Evolutionary conservation across 1,284 basidiomycete species (phyloP).

Genomic region (Heliocybe sulcata): DNA sequence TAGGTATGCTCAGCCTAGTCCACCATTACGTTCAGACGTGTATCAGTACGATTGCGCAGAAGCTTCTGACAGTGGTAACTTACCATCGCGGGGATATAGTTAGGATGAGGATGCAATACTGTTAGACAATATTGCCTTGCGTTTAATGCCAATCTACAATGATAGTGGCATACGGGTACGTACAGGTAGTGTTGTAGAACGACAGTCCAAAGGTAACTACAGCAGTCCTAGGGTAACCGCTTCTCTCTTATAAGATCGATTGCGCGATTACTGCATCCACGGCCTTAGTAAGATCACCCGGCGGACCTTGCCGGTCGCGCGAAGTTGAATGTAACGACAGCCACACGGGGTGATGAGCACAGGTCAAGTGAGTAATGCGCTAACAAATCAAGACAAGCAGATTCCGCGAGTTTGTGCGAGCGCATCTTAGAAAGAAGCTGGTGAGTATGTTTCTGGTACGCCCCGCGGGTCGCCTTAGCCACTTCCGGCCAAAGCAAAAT

Average conservation of each 20-base stretch:
- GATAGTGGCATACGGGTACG: no score
- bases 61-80: not conserved
- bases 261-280: not conserved
- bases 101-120: not conserved
- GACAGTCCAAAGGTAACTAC: not conserved
- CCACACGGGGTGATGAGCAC: no score
- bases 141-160: not conserved
- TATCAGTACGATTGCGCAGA: not conserved
- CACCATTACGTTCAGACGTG: not conserved
- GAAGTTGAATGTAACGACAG: no score
- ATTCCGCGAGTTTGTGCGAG: no score
- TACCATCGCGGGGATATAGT: not conserved
- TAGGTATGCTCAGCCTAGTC: conserved; percentile 21
- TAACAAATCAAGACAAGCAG: no score
- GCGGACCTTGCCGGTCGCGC: not conserved
- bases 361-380: no score
- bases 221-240: not conserved
- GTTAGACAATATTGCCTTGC: no score
- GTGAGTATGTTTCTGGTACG: no score
- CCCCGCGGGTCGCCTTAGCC: no score
- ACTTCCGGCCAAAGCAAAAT: no score
- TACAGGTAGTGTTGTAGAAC: not conserved
- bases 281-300: not conserved
- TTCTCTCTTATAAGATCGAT: not conserved
- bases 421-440: no score